Conservation (phyloP, 306 rosid genomes). For the Styphnolobium japonicum region DNA sequence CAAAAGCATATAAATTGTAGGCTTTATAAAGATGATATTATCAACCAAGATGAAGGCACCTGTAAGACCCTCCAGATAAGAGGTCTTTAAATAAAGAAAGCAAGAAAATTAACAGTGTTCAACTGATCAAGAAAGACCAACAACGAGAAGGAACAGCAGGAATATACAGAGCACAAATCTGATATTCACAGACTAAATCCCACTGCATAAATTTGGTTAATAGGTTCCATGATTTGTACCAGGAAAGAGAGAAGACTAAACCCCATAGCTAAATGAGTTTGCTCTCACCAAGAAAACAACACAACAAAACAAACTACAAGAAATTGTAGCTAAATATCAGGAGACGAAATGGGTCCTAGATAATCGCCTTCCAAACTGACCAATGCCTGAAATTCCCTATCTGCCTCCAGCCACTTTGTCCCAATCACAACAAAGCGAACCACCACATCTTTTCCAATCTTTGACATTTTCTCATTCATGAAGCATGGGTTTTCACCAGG, state of each 20-base stretch:
- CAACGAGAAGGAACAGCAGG: not conserved
- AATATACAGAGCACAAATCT: not conserved
- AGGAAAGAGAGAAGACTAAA: not conserved
- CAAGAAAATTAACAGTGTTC: not conserved
- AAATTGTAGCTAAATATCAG: slow-evolving; percentile 24
- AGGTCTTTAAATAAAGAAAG: not conserved
- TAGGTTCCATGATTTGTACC: not conserved
- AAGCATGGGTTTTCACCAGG: slow-evolving; percentile 74
- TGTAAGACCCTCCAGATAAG: not conserved
- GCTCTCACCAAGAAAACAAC: not conserved
- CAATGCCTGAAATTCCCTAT: slow-evolving; percentile 87
- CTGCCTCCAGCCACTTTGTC: slow-evolving; percentile 88
- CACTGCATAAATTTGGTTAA: slow-evolving; percentile 3
- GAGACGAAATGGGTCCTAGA: slow-evolving; percentile 63
- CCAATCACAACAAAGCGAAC: slow-evolving; percentile 78
- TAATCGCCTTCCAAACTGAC: slow-evolving; percentile 82
- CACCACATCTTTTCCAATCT: slow-evolving; percentile 55
- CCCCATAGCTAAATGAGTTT: not conserved
- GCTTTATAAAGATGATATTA: not conserved
- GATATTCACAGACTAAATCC: slow-evolving; percentile 20
- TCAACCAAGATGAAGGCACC: not conserved
- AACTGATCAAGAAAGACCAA: not conserved
- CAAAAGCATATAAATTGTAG: not conserved
- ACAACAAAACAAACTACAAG: not conserved
- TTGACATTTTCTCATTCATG: slow-evolving; percentile 55